Percentiles rank a stretch among this genome's conserved stretches.
phyloP scores from a whole-genome alignment of 1,284 basidiomycete species.

The Wallemia ichthyophaga region DNA sequence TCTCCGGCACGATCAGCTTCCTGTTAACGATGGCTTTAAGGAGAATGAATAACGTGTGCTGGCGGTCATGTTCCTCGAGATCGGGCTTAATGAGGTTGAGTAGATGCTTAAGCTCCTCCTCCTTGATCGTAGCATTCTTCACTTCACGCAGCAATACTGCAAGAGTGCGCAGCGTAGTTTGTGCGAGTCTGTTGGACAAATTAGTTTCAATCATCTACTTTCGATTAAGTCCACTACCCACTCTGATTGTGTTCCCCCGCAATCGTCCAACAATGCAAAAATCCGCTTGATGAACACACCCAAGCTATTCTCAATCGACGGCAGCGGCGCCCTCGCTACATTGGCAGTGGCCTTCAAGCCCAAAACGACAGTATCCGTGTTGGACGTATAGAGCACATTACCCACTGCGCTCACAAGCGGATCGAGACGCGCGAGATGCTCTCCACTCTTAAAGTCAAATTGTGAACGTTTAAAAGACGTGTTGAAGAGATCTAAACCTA shows the following conservation, averaged over 20 bases:
- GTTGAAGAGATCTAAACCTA: slow-evolving; percentile 74
- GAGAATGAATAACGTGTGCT: slow-evolving; percentile 59
- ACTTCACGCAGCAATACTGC: slow-evolving; percentile 62
- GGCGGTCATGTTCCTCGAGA: slow-evolving; percentile 72
- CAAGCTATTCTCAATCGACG: slow-evolving; percentile 40
- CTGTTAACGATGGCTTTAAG: slow-evolving; percentile 73
- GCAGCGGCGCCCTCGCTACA: slow-evolving; percentile 57
- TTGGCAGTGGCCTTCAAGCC: slow-evolving; percentile 54
- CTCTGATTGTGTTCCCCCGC: slow-evolving; percentile 68
- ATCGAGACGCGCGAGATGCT: slow-evolving; percentile 46
- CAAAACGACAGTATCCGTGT: slow-evolving; percentile 42
- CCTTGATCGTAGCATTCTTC: slow-evolving; percentile 45
- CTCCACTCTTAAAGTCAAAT: slow-evolving; percentile 49
- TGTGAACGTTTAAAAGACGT: slow-evolving; percentile 57
- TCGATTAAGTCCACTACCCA: background rate
- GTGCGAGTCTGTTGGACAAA: slow-evolving; percentile 26
- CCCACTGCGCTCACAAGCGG: slow-evolving; percentile 65
- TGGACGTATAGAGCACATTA: slow-evolving; percentile 68
- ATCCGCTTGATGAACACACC: slow-evolving; percentile 65
- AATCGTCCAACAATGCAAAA: slow-evolving; percentile 50
- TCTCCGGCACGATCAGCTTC: slow-evolving; percentile 75
- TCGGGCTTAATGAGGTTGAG: slow-evolving; percentile 64
- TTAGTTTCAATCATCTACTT: background rate
- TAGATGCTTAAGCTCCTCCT: slow-evolving; percentile 62
- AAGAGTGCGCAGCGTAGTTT: slow-evolving; percentile 62